phyloP scores from a whole-genome alignment of 1,139 yeast species.

The Saccharomyces hybrid region DNA sequence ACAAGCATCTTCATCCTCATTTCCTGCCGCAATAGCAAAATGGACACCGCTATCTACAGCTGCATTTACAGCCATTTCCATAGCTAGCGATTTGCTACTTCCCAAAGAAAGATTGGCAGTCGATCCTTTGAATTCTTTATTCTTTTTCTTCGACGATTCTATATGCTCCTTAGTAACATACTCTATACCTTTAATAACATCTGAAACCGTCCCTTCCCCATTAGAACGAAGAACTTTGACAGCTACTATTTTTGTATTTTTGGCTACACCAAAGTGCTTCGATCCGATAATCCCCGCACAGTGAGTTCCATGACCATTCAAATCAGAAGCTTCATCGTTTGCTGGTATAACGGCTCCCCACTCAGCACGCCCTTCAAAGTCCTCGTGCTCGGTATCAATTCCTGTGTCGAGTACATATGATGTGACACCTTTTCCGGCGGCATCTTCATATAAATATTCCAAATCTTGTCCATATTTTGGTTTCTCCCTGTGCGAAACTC shows the following conservation, averaged over 20 bases:
- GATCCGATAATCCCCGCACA: constrained; percentile 85
- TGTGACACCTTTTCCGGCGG: constrained; percentile 89
- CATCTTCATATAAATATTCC: constrained; percentile 75
- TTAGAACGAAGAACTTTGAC: constrained; percentile 70
- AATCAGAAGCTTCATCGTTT: constrained; percentile 79
- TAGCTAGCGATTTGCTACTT: constrained; percentile 76
- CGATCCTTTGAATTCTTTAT: constrained; percentile 69
- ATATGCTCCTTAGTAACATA: constrained; percentile 43
- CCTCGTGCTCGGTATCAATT: constrained; percentile 70
- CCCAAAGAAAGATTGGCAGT: constrained; percentile 89
- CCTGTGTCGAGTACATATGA: constrained; percentile 91
- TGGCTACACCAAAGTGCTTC: constrained; percentile 72
- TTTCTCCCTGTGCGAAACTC: constrained; percentile 83
- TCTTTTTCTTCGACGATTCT: constrained; percentile 33
- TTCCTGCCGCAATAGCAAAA: constrained; percentile 87
- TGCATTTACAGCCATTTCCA: constrained; percentile 77
- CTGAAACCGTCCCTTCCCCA: constrained; percentile 77
- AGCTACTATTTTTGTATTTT: constrained; percentile 66
- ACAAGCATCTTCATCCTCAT: constrained; percentile 79
- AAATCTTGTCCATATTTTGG: constrained; percentile 65
- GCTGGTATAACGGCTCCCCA: constrained; percentile 92
- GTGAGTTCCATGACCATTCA: constrained; percentile 88
- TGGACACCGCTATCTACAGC: constrained; percentile 76
- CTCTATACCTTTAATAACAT: constrained; percentile 76
- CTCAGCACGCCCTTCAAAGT: constrained; percentile 82